Evolutionary conservation across 2,329 filamentous ascomycete genomes (phyloP), one percentile per base, ranked within the genome.

Genomic region (Grosmannia serpens): DNA sequence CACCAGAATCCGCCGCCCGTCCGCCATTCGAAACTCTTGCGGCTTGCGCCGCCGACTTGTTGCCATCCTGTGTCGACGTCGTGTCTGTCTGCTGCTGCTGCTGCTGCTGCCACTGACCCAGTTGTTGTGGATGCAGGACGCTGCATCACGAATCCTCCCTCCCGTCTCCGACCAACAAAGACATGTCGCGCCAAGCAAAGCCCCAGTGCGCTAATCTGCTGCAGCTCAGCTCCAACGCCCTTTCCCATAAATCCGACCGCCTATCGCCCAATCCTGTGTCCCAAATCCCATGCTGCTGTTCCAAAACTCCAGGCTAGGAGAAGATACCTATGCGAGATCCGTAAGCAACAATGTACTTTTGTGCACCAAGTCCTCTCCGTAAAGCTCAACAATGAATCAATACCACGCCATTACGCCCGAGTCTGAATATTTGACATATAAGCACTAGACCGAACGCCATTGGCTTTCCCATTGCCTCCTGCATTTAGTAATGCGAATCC

Each of bases 1-100:
- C 56, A 84, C 77, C 58, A 85, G 77, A 6, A 85, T 73, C 62
- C 76, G 75, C 58, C 74, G 75, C 29, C 83, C 83, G 65, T 79
- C 72, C 0, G 82, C 81, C 53, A 78, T 75, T 3, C 78, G 65
- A 60, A 85, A 80, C 60, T 83, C 77, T 26, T 77, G 73, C 0
- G 81, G 70, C 35, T 75, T 71, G 31, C 73, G 73, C 1, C 71
- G 65, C 5, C 58, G 59, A 29, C 20, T 61, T 55, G 17, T 26
- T 20, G 22, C 26, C 27, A 11, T 20, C n/a, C n/a, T 8, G 2
- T 15, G 51, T 35, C 29, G 49, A 11, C 26, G n/a, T 3, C 35
- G 33, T 22, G 20, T 6, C 35, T 11, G 22, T 15, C 29, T 41
- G n/a, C n/a, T 33, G 29, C 9, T 33, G 50, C 13, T 51, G 27